Conservation (phyloP, 2,329 filamentous ascomycete genomes). For the Colletotrichum neosansevieriae region DNA sequence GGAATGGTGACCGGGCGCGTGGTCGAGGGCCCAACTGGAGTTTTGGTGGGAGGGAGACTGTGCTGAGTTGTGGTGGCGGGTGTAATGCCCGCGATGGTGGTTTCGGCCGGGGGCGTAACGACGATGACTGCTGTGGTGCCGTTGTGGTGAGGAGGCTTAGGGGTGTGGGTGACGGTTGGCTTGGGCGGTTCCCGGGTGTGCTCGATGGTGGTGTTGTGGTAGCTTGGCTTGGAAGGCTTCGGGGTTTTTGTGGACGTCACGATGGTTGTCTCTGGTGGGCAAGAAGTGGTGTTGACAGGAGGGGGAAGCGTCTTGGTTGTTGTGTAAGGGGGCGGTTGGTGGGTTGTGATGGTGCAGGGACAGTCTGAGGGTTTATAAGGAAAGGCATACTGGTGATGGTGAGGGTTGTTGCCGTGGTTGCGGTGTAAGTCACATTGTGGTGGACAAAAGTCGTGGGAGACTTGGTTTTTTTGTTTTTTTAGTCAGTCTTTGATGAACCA, state of each 20-base stretch:
- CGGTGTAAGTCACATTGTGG: slow-evolving; percentile 58
- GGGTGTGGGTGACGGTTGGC: slow-evolving; percentile 10
- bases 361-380: slow-evolving; percentile 56
- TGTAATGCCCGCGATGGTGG: slow-evolving; percentile 16
- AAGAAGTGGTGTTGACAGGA: slow-evolving; percentile 26
- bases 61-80: slow-evolving; percentile 3
- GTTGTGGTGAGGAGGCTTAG: slow-evolving; percentile 27
- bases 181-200: slow-evolving; percentile 32
- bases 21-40: slow-evolving; percentile 23
- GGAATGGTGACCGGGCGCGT: slow-evolving; percentile 43
- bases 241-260: slow-evolving; percentile 27
- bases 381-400: slow-evolving; percentile 57
- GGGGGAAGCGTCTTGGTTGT: slow-evolving; percentile 43
- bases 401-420: slow-evolving; percentile 55
- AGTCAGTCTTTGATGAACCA: neutral
- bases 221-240: slow-evolving; percentile 31
- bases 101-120: slow-evolving; percentile 22
- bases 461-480: slow-evolving; percentile 39
- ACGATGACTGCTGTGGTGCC: slow-evolving; percentile 29
- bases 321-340: slow-evolving; percentile 47
- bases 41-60: slow-evolving; percentile 17
- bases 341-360: slow-evolving; percentile 58
- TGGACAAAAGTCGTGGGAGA: slow-evolving; percentile 54
- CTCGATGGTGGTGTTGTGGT: slow-evolving; percentile 39
- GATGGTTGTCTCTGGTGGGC: slow-evolving; percentile 36